A percentile compares a stretch with the other conserved stretches of the same genome.
Conservation (phyloP, 2,329 filamentous ascomycete genomes). For the Beauveria sp. region DNA sequence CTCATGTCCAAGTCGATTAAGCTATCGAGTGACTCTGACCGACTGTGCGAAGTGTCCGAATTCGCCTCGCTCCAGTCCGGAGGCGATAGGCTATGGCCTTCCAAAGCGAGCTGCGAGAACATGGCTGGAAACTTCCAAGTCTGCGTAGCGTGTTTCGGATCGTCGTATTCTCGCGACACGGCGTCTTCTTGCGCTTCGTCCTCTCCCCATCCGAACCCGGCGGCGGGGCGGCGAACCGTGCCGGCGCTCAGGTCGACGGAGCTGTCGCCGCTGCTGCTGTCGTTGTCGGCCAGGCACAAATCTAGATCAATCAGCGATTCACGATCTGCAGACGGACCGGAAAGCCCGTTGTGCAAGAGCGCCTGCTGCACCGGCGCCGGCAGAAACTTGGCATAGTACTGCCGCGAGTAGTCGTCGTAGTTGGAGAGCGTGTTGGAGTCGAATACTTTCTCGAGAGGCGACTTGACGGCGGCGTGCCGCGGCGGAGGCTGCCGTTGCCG, state of each 20-base stretch:
- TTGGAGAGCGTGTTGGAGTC: constrained; percentile 39
- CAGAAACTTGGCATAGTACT: constrained; percentile 33
- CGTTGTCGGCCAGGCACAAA: background rate
- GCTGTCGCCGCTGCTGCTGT: background rate
- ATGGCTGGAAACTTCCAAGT: constrained; percentile 53
- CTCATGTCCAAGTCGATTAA: constrained; percentile 1
- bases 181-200: constrained; percentile 41
- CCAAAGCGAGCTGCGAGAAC: constrained; percentile 26
- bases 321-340: constrained; percentile 30
- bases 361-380: constrained; percentile 22
- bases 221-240: constrained; percentile 32
- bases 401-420: constrained; percentile 37
- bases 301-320: constrained; percentile 42
- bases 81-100: background rate
- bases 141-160: constrained; percentile 39
- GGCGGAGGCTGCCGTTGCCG: constrained; percentile 31
- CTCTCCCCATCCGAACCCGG: constrained; percentile 23
- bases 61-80: constrained; percentile 22
- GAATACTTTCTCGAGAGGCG: constrained; percentile 39
- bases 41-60: background rate
- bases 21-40: background rate
- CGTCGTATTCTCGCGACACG: constrained; percentile 41
- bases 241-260: constrained; percentile 37
- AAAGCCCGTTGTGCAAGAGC: constrained; percentile 48
- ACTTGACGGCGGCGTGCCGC: constrained; percentile 31